A percentile compares a stretch with the other conserved stretches of the same genome.
Conservation (phyloP, 2,329 filamentous ascomycete genomes). For the Monilinia vaccinii-corymbosi region DNA sequence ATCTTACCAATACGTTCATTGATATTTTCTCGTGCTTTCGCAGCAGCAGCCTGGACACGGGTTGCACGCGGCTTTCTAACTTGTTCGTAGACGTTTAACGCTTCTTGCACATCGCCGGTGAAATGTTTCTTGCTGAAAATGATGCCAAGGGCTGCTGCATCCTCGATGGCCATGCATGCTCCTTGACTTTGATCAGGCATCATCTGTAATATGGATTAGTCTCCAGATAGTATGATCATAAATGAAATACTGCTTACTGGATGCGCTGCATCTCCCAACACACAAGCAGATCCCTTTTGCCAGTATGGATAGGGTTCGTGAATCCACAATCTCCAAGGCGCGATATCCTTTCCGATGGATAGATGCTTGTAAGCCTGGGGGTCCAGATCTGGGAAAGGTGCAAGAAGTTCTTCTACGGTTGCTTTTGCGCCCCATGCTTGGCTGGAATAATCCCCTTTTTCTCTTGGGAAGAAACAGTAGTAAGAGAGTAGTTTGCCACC, state of each 20-base stretch:
- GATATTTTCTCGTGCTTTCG: constrained; percentile 51
- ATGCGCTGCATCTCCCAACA: constrained; percentile 59
- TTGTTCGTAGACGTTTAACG: constrained; percentile 42
- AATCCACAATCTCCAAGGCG: constrained; percentile 57
- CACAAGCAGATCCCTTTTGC: constrained; percentile 40
- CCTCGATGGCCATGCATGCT: constrained; percentile 34
- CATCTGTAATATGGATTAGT: constrained; percentile 33
- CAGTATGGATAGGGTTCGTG: constrained; percentile 54
- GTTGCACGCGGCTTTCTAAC: constrained; percentile 46
- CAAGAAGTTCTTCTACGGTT: constrained; percentile 48
- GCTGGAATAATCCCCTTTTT: constrained; percentile 48
- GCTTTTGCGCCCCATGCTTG: constrained; percentile 50
- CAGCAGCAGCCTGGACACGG: constrained; percentile 46
- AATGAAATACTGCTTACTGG: constrained; percentile 29
- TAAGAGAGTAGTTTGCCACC: constrained; percentile 55
- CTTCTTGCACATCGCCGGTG: constrained; percentile 37
- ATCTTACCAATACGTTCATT: constrained; percentile 55
- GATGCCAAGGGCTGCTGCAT: constrained; percentile 32
- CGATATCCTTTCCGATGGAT: constrained; percentile 50
- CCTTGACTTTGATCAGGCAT: constrained; percentile 62
- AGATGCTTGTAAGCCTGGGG: constrained; percentile 47
- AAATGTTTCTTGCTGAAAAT: constrained; percentile 33
- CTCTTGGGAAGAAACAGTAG: constrained; percentile 59
- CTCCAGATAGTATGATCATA: background rate
- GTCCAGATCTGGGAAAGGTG: constrained; percentile 52